These are phyloP conservation scores for Trametes hirsuta DNA, from an alignment of 1,284 basidiomycete species.

Conservation along the genomic window DNA sequence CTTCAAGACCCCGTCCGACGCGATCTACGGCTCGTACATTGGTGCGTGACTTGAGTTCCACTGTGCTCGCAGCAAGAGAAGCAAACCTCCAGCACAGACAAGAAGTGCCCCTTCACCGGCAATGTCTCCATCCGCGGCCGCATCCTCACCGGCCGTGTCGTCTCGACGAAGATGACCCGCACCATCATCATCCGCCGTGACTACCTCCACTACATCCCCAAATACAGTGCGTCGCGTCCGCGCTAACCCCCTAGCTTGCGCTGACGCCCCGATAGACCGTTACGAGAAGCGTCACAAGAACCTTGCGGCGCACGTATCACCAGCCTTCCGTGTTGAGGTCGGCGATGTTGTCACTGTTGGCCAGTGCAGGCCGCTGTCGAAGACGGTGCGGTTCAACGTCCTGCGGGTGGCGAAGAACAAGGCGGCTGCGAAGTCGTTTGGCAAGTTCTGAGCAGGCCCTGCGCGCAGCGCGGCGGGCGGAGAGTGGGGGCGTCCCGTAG, in stretches of 20 bases:
- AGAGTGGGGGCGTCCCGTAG: conserved; percentile 32
- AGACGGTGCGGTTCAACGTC: conserved; percentile 99
- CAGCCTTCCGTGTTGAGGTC: conserved; percentile 95
- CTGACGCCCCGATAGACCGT: conserved; percentile 61
- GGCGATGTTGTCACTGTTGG: conserved; percentile 97
- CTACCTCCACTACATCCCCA: conserved; percentile 98
- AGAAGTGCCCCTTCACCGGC: conserved; percentile 99
- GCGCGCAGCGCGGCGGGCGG: not conserved
- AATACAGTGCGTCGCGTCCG: conserved; percentile 78
- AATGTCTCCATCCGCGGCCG: conserved; percentile 98
- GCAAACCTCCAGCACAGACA: conserved; percentile 62
- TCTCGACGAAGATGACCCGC: conserved; percentile 99
- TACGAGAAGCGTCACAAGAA: conserved; percentile 99
- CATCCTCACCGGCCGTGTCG: conserved; percentile 95
- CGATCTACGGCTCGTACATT: conserved; percentile 97
- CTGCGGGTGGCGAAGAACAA: conserved; percentile 91
- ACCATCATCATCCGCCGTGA: conserved; percentile 98
- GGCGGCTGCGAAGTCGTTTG: conserved; percentile 87
- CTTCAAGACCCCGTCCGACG: conserved; percentile 96
- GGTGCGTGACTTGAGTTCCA: conserved; percentile 55
- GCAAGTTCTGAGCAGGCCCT: conserved; percentile 78
- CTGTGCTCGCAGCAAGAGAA: not conserved
- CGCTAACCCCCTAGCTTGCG: conserved; percentile 17
- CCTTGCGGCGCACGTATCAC: conserved; percentile 95
- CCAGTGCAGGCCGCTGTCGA: conserved; percentile 99